phyloP scores from a whole-genome alignment of 2,329 filamentous ascomycete species.

The Canariomyces notabilis region DNA sequence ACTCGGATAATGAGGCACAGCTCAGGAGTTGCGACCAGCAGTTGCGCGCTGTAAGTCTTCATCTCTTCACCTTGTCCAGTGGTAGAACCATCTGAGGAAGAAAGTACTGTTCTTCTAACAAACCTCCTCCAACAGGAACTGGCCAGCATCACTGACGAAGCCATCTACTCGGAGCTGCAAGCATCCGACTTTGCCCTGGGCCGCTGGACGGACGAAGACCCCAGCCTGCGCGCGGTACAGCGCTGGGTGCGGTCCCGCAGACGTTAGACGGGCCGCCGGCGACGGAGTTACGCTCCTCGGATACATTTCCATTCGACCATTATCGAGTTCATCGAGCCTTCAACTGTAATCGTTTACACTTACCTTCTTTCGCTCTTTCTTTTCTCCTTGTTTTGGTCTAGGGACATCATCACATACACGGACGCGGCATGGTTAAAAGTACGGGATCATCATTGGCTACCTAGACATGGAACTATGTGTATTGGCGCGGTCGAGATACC shows the following conservation, averaged over 20 bases:
- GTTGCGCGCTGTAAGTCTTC: conserved; percentile 48
- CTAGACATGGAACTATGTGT: background rate
- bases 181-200: conserved; percentile 49
- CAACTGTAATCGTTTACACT: background rate
- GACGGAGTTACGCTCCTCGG: background rate
- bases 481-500: conserved; percentile 1
- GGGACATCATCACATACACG: background rate
- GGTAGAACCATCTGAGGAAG: background rate
- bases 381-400: background rate
- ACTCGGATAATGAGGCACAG: conserved; percentile 42
- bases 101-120: background rate
- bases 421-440: conserved; percentile 6
- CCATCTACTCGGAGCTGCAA: conserved; percentile 52
- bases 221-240: conserved; percentile 51
- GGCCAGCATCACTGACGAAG: conserved; percentile 52
- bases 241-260: conserved; percentile 48
- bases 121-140: conserved; percentile 45
- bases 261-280: conserved; percentile 7
- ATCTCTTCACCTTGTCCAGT: background rate
- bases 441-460: background rate
- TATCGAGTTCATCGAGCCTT: background rate
- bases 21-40: conserved; percentile 52
- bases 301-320: background rate
- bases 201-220: conserved; percentile 60
- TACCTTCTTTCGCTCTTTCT: background rate